Base-by-base conservation (phyloP, 2,329 filamentous ascomycete genomes). In the Exophiala sideris region DNA sequence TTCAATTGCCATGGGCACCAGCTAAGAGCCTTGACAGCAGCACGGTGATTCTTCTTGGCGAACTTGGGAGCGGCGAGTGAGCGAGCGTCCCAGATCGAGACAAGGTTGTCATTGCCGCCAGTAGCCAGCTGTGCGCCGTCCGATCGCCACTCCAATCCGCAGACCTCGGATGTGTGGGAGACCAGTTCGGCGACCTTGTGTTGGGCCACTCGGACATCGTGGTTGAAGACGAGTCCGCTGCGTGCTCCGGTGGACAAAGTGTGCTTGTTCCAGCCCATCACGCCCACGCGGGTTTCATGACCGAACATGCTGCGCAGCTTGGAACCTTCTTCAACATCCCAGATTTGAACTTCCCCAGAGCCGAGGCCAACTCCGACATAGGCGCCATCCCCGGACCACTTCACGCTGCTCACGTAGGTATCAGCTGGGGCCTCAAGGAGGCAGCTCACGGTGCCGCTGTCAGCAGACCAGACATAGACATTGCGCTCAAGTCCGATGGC, bases 1-100 rank as follows among this genome's bases (percentile, higher is more conserved):
- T 96, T 97, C 73, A 89, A 85, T 77, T 96, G 94, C 94, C 94
- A 99, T 40, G 94, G 94, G 80, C 94, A 99, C 94, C 94, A 99
- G 60, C 91, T 88, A 42, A 99, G 84, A 55, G 94, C 94, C 83
- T 99, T 99, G 76, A 99, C 91, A 41, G 94, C 94, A 52, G 94
- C 94, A 75, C 94, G 94, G 81, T 99, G 94, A 82, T 99, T 99
- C 69, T 92, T 96, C 86, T 99, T 99, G 75, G 91, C 94, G 80
- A 97, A 97, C 78, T 97, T 97, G 71, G 94, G 94, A 8, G 95
- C 91, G 14, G 85, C 86, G 56, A 99, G 81, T 7, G 90, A 94
- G 47, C 94, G 90, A 52, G 94, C 92, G 73, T 99, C 94, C 94
- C 94, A 99, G 76, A 99, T 99, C 67, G 89, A 95, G 63, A 99